Base-by-base conservation (phyloP, 192 early-diverging fungal genomes). In the Lobosporangium transversale region DNA sequence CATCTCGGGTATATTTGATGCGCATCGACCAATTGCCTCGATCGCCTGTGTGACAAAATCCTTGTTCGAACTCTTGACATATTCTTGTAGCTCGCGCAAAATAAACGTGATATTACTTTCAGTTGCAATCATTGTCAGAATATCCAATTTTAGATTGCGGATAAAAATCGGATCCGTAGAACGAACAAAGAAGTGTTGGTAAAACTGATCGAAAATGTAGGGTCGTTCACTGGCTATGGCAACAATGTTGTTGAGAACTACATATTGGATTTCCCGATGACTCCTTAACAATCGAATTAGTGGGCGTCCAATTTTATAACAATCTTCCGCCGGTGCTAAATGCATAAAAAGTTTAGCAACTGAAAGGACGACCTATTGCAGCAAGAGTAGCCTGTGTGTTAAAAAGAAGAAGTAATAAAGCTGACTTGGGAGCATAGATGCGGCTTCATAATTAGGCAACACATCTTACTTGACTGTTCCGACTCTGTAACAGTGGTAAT, bases 141-240 rank as follows among this genome's bases (percentile, higher is more conserved):
- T 94, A 32, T 93, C 91, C 64, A 99, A 78, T 78, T 98, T 97
- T 48, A 93, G 56, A 52, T 92, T 85, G 33, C 93, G 88, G 53
- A 94, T 87, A 75, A 90, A 93, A 14, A 79, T 80, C 14, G 94
- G 87, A 43, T 98, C 96, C 7, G 87, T 86, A 0, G 90, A 87
- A 30, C 89, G 87, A 17, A 95, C 83, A 64, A 91, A 95, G 78
- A 98, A 98, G 70, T 89, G 88, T 37, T 88, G 89, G 43, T 91
- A 73, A 73, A 91, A 85, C 18, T 88, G 82, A 48, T 87, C 73
- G 69, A 98, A 93, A 15, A 93, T 66, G 29, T 83, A 80, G 8
- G 95, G 94, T 33, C 84, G 63, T 51, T 84, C 80, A 27, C 79
- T 83, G 15, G 94, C 89, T 53, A 98, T 91, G 6, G 89, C 87